phyloP scores from a whole-genome alignment of 1,139 yeast species.

The Sugiyamaella japonica region DNA sequence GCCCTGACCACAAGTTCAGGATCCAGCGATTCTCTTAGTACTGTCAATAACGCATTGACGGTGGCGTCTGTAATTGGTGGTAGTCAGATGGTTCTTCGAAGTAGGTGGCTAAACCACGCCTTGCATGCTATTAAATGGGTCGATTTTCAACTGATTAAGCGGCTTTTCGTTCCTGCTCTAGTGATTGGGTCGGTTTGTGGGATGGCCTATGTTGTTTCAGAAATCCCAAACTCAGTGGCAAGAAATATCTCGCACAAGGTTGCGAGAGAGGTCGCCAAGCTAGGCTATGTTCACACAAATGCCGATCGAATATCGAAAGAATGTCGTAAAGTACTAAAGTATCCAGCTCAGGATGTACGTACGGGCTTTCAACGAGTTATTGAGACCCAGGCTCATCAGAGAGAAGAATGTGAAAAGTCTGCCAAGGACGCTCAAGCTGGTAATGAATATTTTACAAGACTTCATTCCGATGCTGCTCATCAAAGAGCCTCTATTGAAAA shows the following conservation, averaged over 20 bases:
- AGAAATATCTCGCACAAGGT: slow-evolving; percentile 77
- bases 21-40: not conserved
- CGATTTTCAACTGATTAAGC: slow-evolving; percentile 33
- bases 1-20: not conserved
- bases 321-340: slow-evolving; percentile 74
- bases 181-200: slow-evolving; percentile 59
- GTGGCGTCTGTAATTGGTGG: slow-evolving; percentile 45
- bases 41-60: slow-evolving; percentile 44
- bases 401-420: slow-evolving; percentile 54
- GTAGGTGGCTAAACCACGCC: slow-evolving; percentile 34
- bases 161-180: slow-evolving; percentile 49
- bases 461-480: slow-evolving; percentile 44
- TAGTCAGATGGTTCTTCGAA: slow-evolving; percentile 35
- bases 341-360: slow-evolving; percentile 82
- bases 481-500: slow-evolving; percentile 32
- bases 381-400: slow-evolving; percentile 62
- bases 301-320: slow-evolving; percentile 79
- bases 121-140: slow-evolving; percentile 30
- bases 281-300: slow-evolving; percentile 77
- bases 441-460: slow-evolving; percentile 57
- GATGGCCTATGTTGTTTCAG: slow-evolving; percentile 65
- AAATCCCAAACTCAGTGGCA: slow-evolving; percentile 87
- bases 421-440: slow-evolving; percentile 52
- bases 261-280: slow-evolving; percentile 55
- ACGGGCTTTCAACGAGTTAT: slow-evolving; percentile 69